phyloP scores from a whole-genome alignment of 306 rosid species.

The Mucuna pruriens region DNA sequence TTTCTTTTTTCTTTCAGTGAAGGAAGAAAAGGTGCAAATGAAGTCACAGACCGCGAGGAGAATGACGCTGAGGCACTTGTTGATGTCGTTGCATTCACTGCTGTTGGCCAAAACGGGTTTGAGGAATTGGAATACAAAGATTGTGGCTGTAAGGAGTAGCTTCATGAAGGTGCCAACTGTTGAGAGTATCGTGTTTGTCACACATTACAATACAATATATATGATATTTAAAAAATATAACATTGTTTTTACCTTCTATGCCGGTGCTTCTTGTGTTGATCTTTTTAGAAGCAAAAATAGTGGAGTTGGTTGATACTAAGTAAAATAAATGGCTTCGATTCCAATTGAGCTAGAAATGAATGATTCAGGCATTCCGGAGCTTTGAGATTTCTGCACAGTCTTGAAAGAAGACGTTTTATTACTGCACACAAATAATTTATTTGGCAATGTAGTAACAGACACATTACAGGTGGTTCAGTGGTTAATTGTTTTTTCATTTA shows the following conservation, averaged over 20 bases:
- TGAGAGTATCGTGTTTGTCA: constrained; percentile 30
- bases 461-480: no score
- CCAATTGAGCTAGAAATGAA: neutral
- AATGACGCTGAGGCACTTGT: constrained; percentile 52
- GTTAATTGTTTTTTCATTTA: no score
- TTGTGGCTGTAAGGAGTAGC: constrained; percentile 83
- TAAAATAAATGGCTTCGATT: neutral
- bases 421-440: neutral
- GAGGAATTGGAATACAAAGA: constrained; percentile 72
- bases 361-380: neutral
- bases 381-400: neutral
- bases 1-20: constrained; percentile 91
- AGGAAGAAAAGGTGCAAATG: constrained; percentile 65
- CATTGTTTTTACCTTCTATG: neutral
- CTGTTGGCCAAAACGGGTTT: constrained; percentile 64
- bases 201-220: no score
- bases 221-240: no score
- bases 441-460: no score
- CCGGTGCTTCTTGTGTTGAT: neutral
- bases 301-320: neutral
- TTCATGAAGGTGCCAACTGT: constrained; percentile 62
- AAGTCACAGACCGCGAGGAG: constrained; percentile 54
- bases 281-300: neutral
- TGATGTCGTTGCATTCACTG: constrained; percentile 56
- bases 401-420: neutral